Evolutionary conservation across 2,329 filamentous ascomycete genomes (phyloP), one percentile per base, ranked within the genome.

Genomic region (Colletotrichum lupini): DNA sequence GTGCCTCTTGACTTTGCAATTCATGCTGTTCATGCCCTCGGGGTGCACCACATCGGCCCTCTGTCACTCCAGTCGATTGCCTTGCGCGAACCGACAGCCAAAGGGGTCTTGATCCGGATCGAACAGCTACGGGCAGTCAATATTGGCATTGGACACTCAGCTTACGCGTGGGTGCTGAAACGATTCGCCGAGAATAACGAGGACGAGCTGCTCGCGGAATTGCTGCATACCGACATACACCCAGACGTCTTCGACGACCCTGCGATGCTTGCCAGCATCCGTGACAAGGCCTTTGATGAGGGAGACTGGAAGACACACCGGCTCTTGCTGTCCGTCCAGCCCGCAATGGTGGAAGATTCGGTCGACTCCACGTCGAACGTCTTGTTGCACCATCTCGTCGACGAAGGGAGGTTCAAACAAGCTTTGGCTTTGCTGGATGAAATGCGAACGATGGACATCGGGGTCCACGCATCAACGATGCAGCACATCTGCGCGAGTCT

Each of bases 61-160:
- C 84, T 93, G 22, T 93, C 94, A 4, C 80, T 98, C 24, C 93
- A 95, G 75, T 92, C 95, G 58, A 90, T 98, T 81, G 94, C 92
- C 4, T 81, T 93, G 12, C 88, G 94, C 77, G 90, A 93, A 65
- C 81, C 84, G 1, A 87, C 87, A 11, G 81, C 90, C 0, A 83
- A 87, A 37, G 88, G 86, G 7, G 84, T 97, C n/a, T 78, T 86
- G 28, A 80, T 84, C 1, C 89, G 90, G 37, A 87, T 97, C 30
- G 80, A 86, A 30, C 87, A 90, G 67, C 85, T 98, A 3, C 85
- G 88, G 73, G 83, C 86, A 64, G 84, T 90, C 6, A 91, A 90
- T 0, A 93, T 98, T 35, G 84, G 86, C 0, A 84, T 94, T 32
- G 87, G 89, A 4, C 82, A 87, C 5, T 91, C 90, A 5, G 87